phyloP scores from a whole-genome alignment of 805 yeast genomes.

The Monosporozyma yasuniensis region DNA sequence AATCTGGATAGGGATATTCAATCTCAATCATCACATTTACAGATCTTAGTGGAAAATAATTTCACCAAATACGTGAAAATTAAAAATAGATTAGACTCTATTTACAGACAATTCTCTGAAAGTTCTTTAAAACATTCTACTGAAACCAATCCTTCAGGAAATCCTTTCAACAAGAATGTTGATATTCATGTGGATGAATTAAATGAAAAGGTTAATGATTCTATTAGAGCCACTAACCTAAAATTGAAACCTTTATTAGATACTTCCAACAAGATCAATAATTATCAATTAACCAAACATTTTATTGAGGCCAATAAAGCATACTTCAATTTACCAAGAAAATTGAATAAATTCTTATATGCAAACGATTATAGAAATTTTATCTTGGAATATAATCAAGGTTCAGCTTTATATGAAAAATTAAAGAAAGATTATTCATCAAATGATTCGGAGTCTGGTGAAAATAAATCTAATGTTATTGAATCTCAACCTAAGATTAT shows the following conservation, averaged over 20 bases:
- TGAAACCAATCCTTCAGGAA: constrained; percentile 13
- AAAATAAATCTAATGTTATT: neutral
- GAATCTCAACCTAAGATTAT: constrained; percentile 28
- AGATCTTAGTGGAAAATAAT: constrained; percentile 46
- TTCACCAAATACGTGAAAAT: constrained; percentile 56
- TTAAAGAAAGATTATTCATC: constrained; percentile 7
- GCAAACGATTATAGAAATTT: constrained; percentile 50
- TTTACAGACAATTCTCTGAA: constrained; percentile 42
- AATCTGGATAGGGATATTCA: constrained; percentile 42
- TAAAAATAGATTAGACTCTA: constrained; percentile 54
- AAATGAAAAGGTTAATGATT: constrained; percentile 37
- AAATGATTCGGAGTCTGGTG: neutral
- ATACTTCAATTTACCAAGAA: constrained; percentile 50
- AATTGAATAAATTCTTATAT: constrained; percentile 35
- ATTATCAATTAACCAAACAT: constrained; percentile 40
- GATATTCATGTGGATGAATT: constrained; percentile 29
- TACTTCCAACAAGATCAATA: constrained; percentile 39
- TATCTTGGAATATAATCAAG: constrained; percentile 48
- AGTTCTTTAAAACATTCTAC: constrained; percentile 11
- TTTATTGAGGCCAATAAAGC: constrained; percentile 44
- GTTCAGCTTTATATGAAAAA: constrained; percentile 28
- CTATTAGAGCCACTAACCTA: constrained; percentile 44
- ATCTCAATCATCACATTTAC: constrained; percentile 41
- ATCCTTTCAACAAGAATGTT: constrained; percentile 13
- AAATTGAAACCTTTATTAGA: constrained; percentile 52